Evolutionary conservation across 371 early-diverging fungal species (phyloP).

Genomic region (Haplosporangium sp.): DNA sequence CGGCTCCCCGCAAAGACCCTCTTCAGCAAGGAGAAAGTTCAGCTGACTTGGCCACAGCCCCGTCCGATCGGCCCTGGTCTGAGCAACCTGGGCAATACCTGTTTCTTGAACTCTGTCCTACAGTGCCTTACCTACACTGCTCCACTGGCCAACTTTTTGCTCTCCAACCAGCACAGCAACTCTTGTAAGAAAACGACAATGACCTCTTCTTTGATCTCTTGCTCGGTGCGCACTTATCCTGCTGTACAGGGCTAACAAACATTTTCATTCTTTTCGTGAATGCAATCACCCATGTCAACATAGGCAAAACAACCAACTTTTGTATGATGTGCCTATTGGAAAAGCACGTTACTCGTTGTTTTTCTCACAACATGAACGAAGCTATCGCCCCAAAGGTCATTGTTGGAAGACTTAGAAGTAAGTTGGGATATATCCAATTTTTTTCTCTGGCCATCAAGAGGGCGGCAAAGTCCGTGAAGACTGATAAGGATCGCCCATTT

Average conservation of each 20-base stretch:
- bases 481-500: too few species aligned
- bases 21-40: constrained; percentile 65
- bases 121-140: constrained; percentile 94
- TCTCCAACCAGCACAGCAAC: constrained; percentile 64
- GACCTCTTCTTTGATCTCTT: too few species aligned
- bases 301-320: constrained; percentile 65
- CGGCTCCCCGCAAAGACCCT: constrained; percentile 70
- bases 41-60: constrained; percentile 63
- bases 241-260: too few species aligned
- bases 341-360: constrained; percentile 62
- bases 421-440: constrained; percentile 13
- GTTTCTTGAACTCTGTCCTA: constrained; percentile 93
- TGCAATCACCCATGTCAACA: too few species aligned
- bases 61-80: constrained; percentile 82
- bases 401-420: constrained; percentile 75
- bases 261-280: too few species aligned
- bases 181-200: constrained; percentile 56
- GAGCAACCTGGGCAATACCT: constrained; percentile 93
- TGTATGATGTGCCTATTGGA: constrained; percentile 76
- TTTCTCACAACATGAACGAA: constrained; percentile 57
- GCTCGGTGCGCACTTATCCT: too few species aligned
- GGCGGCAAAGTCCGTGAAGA: too few species aligned
- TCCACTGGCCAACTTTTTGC: constrained; percentile 82
- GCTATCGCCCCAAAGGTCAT: constrained; percentile 77
- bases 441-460: neutral